These are phyloP conservation scores for Lactifluus subvellereus DNA, from an alignment of 768 basidiomycete species.

Conservation along the genomic window DNA sequence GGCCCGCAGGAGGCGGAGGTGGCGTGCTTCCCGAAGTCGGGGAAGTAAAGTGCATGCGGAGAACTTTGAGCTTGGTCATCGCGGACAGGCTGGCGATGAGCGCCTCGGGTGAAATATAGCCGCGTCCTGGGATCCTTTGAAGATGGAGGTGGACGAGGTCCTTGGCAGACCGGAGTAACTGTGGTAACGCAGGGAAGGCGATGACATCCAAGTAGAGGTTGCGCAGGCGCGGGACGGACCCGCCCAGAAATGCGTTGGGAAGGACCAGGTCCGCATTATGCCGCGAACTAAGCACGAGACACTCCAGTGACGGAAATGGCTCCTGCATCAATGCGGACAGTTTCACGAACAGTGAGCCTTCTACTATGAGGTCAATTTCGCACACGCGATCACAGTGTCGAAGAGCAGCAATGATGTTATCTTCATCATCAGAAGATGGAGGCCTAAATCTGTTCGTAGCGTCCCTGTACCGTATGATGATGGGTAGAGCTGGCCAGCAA, in stretches of 20 bases:
- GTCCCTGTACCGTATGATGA: not conserved
- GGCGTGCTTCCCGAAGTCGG: too few relatives aligned
- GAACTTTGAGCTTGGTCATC: not conserved
- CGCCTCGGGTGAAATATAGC: not conserved
- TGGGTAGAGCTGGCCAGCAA: not conserved
- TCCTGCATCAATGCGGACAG: not conserved
- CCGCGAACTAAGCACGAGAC: not conserved
- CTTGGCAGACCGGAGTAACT: not conserved
- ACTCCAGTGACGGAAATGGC: not conserved
- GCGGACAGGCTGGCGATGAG: not conserved
- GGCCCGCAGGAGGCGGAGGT: not conserved
- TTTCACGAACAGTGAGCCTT: not conserved
- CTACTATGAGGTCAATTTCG: not conserved
- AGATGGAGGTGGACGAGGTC: constrained; percentile 4
- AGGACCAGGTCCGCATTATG: not conserved
- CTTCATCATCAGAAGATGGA: not conserved
- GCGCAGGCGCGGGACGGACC: not conserved
- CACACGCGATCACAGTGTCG: constrained; percentile 2
- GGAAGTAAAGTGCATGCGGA: not conserved
- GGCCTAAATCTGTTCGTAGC: not conserved
- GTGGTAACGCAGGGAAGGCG: not conserved
- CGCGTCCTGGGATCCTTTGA: not conserved
- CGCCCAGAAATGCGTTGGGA: not conserved
- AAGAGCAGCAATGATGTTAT: constrained; percentile 1
- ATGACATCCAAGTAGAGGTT: not conserved